Evolutionary conservation across 495 filamentous ascomycete genomes (phyloP).

Genomic region (Tuber melanosporum): DNA sequence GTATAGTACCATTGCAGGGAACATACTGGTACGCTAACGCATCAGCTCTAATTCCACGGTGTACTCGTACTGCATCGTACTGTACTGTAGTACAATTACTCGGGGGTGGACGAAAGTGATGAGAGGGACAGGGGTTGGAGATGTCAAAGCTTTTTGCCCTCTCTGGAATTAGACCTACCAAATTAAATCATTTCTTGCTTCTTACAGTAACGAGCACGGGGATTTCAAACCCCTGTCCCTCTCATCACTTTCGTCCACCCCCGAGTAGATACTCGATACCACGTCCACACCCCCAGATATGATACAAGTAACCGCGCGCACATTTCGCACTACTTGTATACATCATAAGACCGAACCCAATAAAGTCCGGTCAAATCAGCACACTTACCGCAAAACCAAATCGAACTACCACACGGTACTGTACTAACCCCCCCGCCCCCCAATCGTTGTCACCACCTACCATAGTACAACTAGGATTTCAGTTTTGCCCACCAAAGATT

Average conservation of each 20-base stretch:
- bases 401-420: neutral
- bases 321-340: neutral
- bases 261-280: too few relatives aligned
- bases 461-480: neutral
- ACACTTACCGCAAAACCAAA: neutral
- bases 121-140: too few relatives aligned
- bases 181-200: too few relatives aligned
- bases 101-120: too few relatives aligned
- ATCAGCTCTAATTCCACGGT: neutral
- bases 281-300: too few relatives aligned
- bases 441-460: neutral
- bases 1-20: neutral
- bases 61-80: neutral
- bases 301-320: too few relatives aligned
- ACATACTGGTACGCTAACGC: neutral
- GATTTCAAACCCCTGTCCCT: too few relatives aligned
- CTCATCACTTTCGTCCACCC: too few relatives aligned
- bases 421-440: neutral
- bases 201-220: too few relatives aligned
- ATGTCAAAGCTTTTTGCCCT: too few relatives aligned
- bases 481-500: neutral
- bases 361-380: conserved; percentile 5
- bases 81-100: too few relatives aligned
- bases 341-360: neutral
- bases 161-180: too few relatives aligned